These are phyloP conservation scores for Carex parvula DNA, from an alignment of 176 grass and related monocot genomes.

Conservation along the genomic window DNA sequence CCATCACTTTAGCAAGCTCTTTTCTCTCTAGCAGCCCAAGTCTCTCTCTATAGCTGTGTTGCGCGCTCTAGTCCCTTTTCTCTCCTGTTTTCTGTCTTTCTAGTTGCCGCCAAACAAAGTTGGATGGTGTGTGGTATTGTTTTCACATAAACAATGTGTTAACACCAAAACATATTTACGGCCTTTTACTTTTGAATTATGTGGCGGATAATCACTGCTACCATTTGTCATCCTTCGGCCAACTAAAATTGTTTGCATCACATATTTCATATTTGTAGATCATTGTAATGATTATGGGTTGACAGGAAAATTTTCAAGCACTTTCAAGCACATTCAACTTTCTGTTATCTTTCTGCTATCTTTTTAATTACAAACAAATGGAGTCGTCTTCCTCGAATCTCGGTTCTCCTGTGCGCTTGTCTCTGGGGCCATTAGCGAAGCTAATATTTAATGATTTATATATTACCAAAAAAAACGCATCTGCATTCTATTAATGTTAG, in stretches of 20 bases:
- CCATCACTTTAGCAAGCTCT: background rate
- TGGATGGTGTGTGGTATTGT: constrained; percentile 18
- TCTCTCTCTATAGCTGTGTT: background rate
- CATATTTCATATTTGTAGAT: background rate
- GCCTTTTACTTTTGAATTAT: background rate
- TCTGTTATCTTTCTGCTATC: background rate
- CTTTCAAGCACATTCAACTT: background rate
- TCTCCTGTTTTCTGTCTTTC: background rate
- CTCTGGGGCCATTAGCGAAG: background rate
- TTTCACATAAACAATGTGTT: background rate
- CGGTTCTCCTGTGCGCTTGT: background rate
- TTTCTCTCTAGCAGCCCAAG: background rate
- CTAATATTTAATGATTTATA: background rate
- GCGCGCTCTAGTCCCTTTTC: background rate
- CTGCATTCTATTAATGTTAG: background rate
- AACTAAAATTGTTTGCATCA: background rate
- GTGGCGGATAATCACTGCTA: background rate
- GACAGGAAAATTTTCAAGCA: background rate
- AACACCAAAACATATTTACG: background rate
- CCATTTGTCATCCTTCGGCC: background rate
- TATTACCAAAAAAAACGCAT: background rate
- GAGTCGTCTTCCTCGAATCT: background rate
- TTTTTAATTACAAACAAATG: background rate
- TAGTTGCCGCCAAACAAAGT: constrained; percentile 28
- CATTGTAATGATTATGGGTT: background rate